Evolutionary conservation across 257 asterid genomes (phyloP).

Genomic region (Datura wrightii): DNA sequence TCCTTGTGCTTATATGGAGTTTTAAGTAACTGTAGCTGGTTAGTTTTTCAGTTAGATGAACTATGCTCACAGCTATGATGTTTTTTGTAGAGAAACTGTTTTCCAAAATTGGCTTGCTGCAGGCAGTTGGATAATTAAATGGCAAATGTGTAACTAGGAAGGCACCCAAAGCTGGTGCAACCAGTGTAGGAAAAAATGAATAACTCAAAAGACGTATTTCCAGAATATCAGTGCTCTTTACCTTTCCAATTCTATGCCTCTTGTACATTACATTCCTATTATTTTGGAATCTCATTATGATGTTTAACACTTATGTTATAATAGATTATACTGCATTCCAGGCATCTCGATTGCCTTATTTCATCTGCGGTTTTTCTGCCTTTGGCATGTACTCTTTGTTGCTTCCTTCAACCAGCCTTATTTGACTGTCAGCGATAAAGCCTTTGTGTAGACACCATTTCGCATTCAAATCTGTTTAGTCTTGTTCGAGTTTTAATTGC

Average conservation of each 20-base stretch:
- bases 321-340: not conserved
- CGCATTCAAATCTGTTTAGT: not conserved
- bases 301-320: constrained; percentile 2
- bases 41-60: constrained; percentile 4
- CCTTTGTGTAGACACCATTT: not conserved
- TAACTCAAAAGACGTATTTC: not conserved
- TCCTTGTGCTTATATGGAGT: not conserved
- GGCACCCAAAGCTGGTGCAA: not conserved
- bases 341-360: constrained; percentile 1
- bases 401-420: constrained; percentile 6
- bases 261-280: not conserved
- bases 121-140: constrained; percentile 24
- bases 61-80: constrained; percentile 16
- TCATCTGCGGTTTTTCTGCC: not conserved
- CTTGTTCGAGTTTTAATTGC: not conserved
- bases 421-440: not conserved
- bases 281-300: constrained; percentile 20
- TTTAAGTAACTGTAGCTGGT: not conserved
- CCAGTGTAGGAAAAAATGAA: not conserved
- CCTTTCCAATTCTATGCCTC: not conserved
- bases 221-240: not conserved
- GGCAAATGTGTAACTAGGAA: not conserved
- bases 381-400: constrained; percentile 2
- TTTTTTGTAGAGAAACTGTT: not conserved
- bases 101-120: not conserved